phyloP scores from a whole-genome alignment of 352 stramenopile species.

The Phytophthora meadii region DNA sequence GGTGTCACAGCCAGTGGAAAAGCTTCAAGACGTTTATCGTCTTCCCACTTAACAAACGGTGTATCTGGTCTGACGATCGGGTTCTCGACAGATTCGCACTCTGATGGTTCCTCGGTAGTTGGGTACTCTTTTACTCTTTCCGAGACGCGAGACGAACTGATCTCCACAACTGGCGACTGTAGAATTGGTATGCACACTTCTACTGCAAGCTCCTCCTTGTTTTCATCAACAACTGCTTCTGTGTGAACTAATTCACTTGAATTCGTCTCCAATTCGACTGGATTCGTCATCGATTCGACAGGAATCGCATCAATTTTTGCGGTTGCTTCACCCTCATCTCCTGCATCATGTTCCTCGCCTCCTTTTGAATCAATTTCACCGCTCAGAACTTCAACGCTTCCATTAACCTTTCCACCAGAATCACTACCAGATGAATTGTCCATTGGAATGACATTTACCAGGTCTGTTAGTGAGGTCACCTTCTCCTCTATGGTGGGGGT shows the following conservation, averaged over 20 bases:
- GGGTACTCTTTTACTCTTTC: not conserved
- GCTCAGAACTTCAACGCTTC: too few species aligned
- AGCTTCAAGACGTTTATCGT: conserved; percentile 11
- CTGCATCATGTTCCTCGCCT: not conserved
- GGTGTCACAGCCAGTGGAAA: conserved; percentile 27
- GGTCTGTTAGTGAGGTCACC: too few species aligned
- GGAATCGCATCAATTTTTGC: not conserved
- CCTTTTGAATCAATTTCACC: too few species aligned
- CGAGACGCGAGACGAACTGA: conserved; percentile 7
- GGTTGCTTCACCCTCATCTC: not conserved
- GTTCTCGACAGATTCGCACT: not conserved
- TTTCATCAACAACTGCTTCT: not conserved
- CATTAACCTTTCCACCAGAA: too few species aligned
- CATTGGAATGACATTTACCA: too few species aligned
- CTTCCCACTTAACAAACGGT: conserved; percentile 36
- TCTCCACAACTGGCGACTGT: conserved; percentile 24
- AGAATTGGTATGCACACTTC: not conserved
- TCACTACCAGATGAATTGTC: too few species aligned
- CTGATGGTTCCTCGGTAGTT: not conserved
- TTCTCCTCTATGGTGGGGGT: too few species aligned
- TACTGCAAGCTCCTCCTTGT: not conserved
- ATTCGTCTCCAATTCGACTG: not conserved
- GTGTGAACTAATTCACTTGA: not conserved
- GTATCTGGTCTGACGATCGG: not conserved
- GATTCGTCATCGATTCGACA: not conserved